Evolutionary conservation across 495 filamentous ascomycete species (phyloP), one percentile per base, ranked within the genome.

Genomic region (Penicillium goetzii): DNA sequence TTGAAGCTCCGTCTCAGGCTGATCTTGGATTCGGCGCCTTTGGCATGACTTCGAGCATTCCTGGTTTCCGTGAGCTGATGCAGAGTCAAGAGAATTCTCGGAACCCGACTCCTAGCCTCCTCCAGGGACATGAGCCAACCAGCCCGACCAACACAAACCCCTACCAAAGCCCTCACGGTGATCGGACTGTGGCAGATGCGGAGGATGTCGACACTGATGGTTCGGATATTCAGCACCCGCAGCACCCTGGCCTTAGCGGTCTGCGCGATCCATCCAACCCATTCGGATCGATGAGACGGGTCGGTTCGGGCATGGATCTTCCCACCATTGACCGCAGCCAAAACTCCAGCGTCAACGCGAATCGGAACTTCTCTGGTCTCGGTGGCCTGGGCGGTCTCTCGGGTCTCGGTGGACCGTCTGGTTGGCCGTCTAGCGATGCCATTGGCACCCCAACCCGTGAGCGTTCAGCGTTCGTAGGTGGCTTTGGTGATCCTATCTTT

Each of bases 101-200:
- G 38, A 85, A 88, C 70, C 80, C 82, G 65, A 87, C 81, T 67
- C 84, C 80, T 49, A 83, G 80, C 56, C 77, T 83, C 43, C 76
- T 81, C 57, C 83, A 84, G 53, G 82, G 76, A 53, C 80, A 84
- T 58, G 90, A 92, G 64, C 88, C 89, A 8, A 84, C 90, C 63
- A 98, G 96, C 70, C 96, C 95, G 38, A 95, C 94, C 0, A 92
- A 97, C 63, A 98, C 95, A 1, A 99, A 99, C 74, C 96, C 95
- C n/a, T 99, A 93, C 70, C 90, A 91, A 65, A 98, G 94, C 74
- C 96, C 95, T 10, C 87, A 90, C n/a, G 89, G 86, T n/a, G 90
- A 93, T 19, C 86, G 87, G 34, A 81, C 59, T 2, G 60, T 81
- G 0, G 59, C 21, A 19, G 88, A 92, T 26, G 81, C 84, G 3